Evolutionary conservation across 768 basidiomycete genomes (phyloP).

Genomic region (Lactarius trivialis): DNA sequence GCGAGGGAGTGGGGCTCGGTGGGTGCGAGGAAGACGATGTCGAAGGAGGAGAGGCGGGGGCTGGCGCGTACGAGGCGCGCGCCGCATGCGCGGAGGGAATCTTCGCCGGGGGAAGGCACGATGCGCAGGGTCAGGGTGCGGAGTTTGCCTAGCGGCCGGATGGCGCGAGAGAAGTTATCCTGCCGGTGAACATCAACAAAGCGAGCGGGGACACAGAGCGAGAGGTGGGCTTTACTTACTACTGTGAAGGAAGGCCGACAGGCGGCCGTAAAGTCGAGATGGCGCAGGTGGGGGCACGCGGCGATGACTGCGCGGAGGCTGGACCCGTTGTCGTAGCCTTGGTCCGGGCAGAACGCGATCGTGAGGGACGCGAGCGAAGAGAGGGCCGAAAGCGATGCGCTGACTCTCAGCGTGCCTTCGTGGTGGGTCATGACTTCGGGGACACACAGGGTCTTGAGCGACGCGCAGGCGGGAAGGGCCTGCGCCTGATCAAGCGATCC

Average conservation of each 20-base stretch:
- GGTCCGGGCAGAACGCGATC: conserved; percentile 62
- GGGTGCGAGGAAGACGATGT: conserved; percentile 56
- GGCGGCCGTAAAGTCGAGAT: conserved; percentile 59
- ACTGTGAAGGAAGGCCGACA: conserved; percentile 69
- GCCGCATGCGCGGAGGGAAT: conserved; percentile 51
- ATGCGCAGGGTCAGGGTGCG: conserved; percentile 56
- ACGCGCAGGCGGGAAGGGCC: conserved; percentile 38
- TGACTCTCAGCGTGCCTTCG: conserved; percentile 57
- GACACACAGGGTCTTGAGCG: conserved; percentile 52
- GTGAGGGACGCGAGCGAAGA: conserved; percentile 51
- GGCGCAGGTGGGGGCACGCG: conserved; percentile 56
- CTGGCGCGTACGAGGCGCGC: conserved; percentile 56
- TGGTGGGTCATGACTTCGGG: conserved; percentile 62
- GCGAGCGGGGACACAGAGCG: background rate
- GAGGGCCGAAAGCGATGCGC: conserved; percentile 51
- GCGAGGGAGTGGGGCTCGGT: conserved; percentile 29
- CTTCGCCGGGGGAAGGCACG: conserved; percentile 62
- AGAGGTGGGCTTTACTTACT: conserved; percentile 33
- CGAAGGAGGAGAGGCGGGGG: conserved; percentile 59
- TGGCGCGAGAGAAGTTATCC: conserved; percentile 58
- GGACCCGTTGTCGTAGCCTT: conserved; percentile 63
- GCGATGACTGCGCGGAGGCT: conserved; percentile 59
- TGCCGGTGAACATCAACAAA: conserved; percentile 23
- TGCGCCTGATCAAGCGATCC: conserved; percentile 66
- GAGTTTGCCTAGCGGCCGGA: conserved; percentile 56